Base-by-base conservation (phyloP, 75 land plant genomes). In the Ceratopteris richardii region DNA sequence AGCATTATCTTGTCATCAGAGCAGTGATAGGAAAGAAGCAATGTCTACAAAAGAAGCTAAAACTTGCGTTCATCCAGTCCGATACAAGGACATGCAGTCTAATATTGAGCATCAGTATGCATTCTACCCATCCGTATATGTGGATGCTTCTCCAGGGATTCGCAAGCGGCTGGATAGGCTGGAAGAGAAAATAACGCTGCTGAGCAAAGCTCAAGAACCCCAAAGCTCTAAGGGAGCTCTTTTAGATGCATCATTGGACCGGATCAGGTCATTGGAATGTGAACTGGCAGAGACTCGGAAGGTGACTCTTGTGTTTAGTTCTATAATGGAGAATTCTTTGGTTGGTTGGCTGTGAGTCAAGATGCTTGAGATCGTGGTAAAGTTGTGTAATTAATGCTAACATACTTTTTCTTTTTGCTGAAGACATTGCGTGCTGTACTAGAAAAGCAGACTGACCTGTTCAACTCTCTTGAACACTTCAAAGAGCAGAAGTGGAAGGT, bases 211-310 rank as follows among this genome's bases (percentile, higher is more conserved):
- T 13, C 70, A 73, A 50, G 74, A 82, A 30, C 62, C 66, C 17
- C 61, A 56, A 30, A 56, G 64, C 72, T 70, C 76, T 0, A 77
- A 82, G 65, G 83, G 76, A 48, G 94, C 74, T 21, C 50, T 77
- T 61, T 31, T 82, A 63, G 77, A 80, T 48, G 63, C 67, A 54
- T 85, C 90, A 44, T 37, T 74, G 3, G 75, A 61, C 26, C 79
- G 99, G 16, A 77, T 84, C 42, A 78, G 70, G 40, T 43, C 59
- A 10, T 64, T 95, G 66, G 99, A 95, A 69, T 64, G 64, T 43
- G 92, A 86, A 69, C 84, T 95, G 22, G 54, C 58, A 4, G 74
- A 76, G 64, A 80, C 96, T 23, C 87, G 71, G 61, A 90, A 86
- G 96, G 99, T 95, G 1, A 2, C 26, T 54, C 11, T 16, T 19